Evolutionary conservation across 495 filamentous ascomycete species (phyloP), one percentile per base, ranked within the genome.

Genomic region (Extremus antarcticus): DNA sequence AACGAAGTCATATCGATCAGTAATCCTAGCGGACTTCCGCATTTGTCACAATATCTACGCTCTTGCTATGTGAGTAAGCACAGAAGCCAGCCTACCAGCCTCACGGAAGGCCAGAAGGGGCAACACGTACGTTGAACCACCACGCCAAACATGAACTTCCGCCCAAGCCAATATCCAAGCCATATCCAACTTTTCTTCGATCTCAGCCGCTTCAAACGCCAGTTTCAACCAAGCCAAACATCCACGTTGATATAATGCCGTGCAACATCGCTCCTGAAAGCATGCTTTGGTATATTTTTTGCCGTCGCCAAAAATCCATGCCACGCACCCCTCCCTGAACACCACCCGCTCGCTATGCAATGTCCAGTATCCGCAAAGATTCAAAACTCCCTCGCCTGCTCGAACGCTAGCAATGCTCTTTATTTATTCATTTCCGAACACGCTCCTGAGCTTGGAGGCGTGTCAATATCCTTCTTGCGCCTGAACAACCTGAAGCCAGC

Each of bases 401-500:
- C 29, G 13, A 35, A 35, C 29, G 29, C 29, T 4, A 7, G 29
- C 29, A 35, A 13, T 13, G 13, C 16, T 17, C 17, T 45, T 45
- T 17, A 45, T n/a, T 48, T 48, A 21, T 56, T 51, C n/a, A 24
- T 20, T 29, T 61, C 59, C 11, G 54, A 57, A 1, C 16, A 56
- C 24, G 54, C 54, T 21, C 55, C 54, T 16, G 59, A 61, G 24
- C 57, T 59, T 10, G 50, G 43, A 35, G 60, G 60, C 11, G 60
- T 63, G 24, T 64, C 58, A 2, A 58, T 38, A 15, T 54, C 55
- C 23, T 24, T 49, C 43, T 40, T 51, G 11, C 32, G 25, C 25
- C 62, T 48, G 19, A 29, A 56, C 11, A 65, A 20, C 19, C 62
- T n/a, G 43, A 50, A 60, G 13, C 59, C 62, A 4, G 59, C 57